These are phyloP conservation scores for Fusarium agapanthi DNA, from an alignment of 2,329 filamentous ascomycete species.

Conservation along the genomic window DNA sequence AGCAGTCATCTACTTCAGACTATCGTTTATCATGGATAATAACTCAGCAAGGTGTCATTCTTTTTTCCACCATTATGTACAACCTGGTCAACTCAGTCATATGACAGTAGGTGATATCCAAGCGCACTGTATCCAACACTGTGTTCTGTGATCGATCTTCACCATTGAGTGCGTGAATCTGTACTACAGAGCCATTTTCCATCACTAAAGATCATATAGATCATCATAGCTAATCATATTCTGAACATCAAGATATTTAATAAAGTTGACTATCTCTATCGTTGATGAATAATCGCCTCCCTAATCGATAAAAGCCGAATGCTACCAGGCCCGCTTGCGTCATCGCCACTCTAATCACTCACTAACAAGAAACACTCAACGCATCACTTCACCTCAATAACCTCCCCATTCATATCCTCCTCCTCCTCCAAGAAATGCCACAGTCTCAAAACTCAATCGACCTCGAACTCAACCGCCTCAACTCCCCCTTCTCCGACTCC, in stretches of 20 bases:
- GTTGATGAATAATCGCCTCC: not conserved
- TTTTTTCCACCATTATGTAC: no score
- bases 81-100: no score
- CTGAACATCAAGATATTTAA: no score
- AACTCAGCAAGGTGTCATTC: not conserved
- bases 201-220: not conserved
- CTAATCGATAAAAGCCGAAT: not conserved
- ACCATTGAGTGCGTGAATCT: rapidly evolving
- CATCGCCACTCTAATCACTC: constrained; percentile 1
- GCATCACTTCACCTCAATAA: not conserved
- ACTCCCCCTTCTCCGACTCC: constrained; percentile 2
- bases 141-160: rapidly evolving
- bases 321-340: constrained; percentile 6
- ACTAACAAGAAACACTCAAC: constrained; percentile 1
- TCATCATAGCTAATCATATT: rapidly evolving
- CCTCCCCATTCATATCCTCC: not conserved
- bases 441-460: constrained; percentile 3
- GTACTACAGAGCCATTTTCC: not conserved
- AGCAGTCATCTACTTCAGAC: no score
- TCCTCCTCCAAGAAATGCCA: constrained; percentile 13
- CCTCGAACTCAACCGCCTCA: constrained; percentile 24
- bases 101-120: rapidly evolving
- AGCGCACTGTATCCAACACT: not conserved
- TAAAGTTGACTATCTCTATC: not conserved
- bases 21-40: no score